Evolutionary conservation across 352 stramenopile genomes (phyloP).

Genomic region (Globisporangium acanthophoron): DNA sequence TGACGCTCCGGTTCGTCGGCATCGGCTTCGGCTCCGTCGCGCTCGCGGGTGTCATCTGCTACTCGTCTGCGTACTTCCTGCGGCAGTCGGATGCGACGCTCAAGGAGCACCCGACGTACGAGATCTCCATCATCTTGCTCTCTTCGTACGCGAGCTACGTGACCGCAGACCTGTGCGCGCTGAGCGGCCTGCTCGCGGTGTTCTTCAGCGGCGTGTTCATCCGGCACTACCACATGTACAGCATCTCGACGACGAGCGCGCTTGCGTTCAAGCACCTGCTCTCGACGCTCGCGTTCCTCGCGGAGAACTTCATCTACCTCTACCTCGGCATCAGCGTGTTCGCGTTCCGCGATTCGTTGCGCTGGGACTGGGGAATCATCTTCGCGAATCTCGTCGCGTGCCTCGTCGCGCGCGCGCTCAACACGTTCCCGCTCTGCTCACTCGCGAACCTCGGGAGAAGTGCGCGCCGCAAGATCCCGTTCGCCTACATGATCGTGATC

Average conservation of each 20-base stretch:
- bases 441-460: slow-evolving; percentile 45
- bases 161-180: slow-evolving; percentile 45
- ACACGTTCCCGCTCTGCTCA: slow-evolving; percentile 69
- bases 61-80: slow-evolving; percentile 33
- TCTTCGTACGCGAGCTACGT: slow-evolving; percentile 75
- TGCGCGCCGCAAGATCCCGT: slow-evolving; percentile 30
- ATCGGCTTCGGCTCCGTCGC: slow-evolving; percentile 43
- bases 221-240: slow-evolving; percentile 71
- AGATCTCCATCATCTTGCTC: slow-evolving; percentile 67
- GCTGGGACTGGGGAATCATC: slow-evolving; percentile 68
- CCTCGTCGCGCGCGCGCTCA: slow-evolving; percentile 48
- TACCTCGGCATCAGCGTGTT: slow-evolving; percentile 72
- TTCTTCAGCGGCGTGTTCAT: slow-evolving; percentile 89
- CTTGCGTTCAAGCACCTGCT: slow-evolving; percentile 59
- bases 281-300: slow-evolving; percentile 52
- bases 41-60: slow-evolving; percentile 41
- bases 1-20: slow-evolving; percentile 27
- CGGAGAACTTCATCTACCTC: slow-evolving; percentile 72
- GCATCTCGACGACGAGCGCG: slow-evolving; percentile 48
- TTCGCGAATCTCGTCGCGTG: slow-evolving; percentile 39
- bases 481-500: slow-evolving; percentile 77
- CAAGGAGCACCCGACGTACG: slow-evolving; percentile 42
- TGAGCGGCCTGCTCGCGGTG: slow-evolving; percentile 88
- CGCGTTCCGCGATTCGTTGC: slow-evolving; percentile 41
- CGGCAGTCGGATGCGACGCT: slow-evolving; percentile 8